Conservation (phyloP, 257 asterid genomes). For the Solanum sitiens region DNA sequence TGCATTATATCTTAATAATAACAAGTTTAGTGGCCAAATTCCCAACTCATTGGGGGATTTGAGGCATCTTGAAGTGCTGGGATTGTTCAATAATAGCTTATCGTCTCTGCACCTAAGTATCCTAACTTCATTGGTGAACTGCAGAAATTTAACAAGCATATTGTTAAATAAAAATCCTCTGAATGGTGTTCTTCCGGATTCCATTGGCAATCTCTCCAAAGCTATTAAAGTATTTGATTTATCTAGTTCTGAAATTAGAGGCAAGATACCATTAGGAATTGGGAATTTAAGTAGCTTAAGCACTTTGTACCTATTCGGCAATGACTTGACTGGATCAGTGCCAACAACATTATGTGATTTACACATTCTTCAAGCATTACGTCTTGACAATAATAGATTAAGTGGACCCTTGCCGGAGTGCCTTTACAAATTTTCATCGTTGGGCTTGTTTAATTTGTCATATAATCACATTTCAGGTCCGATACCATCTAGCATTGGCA, state of each 20-base stretch:
- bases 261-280: conserved; percentile 19
- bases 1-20: neutral
- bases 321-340: conserved; percentile 16
- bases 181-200: conserved; percentile 15
- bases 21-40: conserved; percentile 9
- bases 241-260: conserved; percentile 1
- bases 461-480: conserved; percentile 15
- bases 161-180: conserved; percentile 3
- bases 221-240: conserved; percentile 4
- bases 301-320: neutral
- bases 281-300: conserved; percentile 26
- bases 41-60: conserved; percentile 21
- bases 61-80: conserved; percentile 1
- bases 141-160: conserved; percentile 4
- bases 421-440: conserved; percentile 6
- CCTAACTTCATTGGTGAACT: conserved; percentile 10
- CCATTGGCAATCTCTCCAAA: conserved; percentile 19
- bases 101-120: conserved; percentile 4
- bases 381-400: conserved; percentile 1
- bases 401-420: conserved; percentile 11
- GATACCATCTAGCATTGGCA: conserved; percentile 18
- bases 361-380: conserved; percentile 1
- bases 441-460: conserved; percentile 5
- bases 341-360: conserved; percentile 12
- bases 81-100: conserved; percentile 5